These are phyloP conservation scores for Penicillium bialowiezense DNA, from an alignment of 495 filamentous ascomycete genomes.

Conservation along the genomic window DNA sequence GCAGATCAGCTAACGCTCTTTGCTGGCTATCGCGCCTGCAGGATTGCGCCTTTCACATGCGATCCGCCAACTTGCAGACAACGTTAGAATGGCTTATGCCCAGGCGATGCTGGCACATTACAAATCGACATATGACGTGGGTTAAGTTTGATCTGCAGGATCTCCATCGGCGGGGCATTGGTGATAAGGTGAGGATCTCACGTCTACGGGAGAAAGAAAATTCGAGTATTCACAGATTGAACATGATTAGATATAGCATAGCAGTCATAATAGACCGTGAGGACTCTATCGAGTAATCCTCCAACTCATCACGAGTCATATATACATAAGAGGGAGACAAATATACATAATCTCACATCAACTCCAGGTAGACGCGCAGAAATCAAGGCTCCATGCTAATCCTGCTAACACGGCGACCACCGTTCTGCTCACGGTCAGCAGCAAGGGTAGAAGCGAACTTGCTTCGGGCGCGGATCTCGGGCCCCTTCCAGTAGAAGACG, in stretches of 20 bases:
- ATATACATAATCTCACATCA: background rate
- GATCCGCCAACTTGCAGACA: too few species aligned
- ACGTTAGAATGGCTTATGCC: too few species aligned
- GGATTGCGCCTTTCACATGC: too few species aligned
- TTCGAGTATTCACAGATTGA: too few species aligned
- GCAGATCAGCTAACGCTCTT: background rate
- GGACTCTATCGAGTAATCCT: background rate
- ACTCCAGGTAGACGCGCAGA: background rate
- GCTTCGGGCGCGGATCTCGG: constrained; percentile 38
- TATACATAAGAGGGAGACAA: constrained; percentile 2
- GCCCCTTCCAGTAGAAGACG: constrained; percentile 50
- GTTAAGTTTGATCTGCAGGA: too few species aligned
- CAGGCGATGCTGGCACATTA: too few species aligned
- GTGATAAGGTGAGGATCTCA: too few species aligned
- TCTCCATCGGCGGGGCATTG: too few species aligned
- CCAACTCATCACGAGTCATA: background rate
- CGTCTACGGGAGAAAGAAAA: too few species aligned
- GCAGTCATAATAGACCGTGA: background rate
- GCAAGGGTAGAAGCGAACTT: constrained; percentile 45
- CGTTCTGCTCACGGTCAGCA: constrained; percentile 22
- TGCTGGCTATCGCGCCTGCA: too few species aligned
- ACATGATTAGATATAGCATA: background rate
- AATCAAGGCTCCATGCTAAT: constrained; percentile 9
- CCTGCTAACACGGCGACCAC: constrained; percentile 29
- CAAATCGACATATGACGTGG: too few species aligned